Evolutionary conservation across 192 early-diverging fungal genomes (phyloP).

Genomic region (Backusella westeae): DNA sequence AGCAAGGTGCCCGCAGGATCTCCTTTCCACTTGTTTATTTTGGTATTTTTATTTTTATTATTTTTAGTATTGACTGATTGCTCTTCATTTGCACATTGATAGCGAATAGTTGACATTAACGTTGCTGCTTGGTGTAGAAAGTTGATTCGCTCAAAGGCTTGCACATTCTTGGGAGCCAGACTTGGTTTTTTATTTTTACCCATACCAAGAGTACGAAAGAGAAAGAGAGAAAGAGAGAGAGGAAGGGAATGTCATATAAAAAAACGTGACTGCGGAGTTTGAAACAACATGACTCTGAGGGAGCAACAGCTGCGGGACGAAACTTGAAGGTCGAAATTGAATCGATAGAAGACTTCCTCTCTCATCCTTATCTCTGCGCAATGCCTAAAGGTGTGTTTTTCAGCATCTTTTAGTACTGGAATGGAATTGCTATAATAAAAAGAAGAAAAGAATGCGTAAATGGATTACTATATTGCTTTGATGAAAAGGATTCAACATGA

Average conservation of each 20-base stretch:
- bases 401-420: background rate
- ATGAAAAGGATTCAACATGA: background rate
- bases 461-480: background rate
- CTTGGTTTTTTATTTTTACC: slow-evolving; percentile 7
- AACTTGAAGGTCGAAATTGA: background rate
- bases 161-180: slow-evolving; percentile 36
- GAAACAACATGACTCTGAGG: background rate
- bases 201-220: background rate
- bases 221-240: background rate
- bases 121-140: slow-evolving; percentile 63
- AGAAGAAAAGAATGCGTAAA: background rate
- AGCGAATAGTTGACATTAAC: slow-evolving; percentile 48
- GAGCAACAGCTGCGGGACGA: background rate
- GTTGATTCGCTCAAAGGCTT: slow-evolving; percentile 65
- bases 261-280: no score
- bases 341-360: slow-evolving; percentile 2
- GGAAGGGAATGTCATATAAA: no score
- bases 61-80: background rate
- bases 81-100: background rate
- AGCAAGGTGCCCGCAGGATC: background rate
- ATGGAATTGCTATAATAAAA: background rate
- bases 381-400: slow-evolving; percentile 15
- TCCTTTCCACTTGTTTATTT: background rate
- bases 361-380: slow-evolving; percentile 17
- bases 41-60: background rate